Percentiles rank a stretch among this genome's conserved stretches.
These are phyloP conservation scores for Scleroderma bovista DNA, from an alignment of 768 basidiomycete species.

Conservation along the genomic window DNA sequence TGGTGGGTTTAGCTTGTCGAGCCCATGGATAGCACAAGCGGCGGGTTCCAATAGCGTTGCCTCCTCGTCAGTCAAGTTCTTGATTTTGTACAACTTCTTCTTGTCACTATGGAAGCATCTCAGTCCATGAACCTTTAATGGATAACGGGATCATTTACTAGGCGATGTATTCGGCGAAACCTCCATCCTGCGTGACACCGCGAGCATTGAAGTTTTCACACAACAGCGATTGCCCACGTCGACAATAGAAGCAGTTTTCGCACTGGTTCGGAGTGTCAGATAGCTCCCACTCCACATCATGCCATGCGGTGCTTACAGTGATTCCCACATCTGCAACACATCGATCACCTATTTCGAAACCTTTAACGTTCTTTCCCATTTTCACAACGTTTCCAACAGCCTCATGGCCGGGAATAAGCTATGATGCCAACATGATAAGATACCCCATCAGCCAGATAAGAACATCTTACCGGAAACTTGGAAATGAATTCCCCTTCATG, in stretches of 20 bases:
- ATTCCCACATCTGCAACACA: constrained; percentile 78
- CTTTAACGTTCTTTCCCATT: constrained; percentile 75
- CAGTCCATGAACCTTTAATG: too few species aligned
- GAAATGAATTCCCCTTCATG: constrained; percentile 63
- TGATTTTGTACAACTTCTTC: constrained; percentile 80
- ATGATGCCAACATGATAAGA: constrained; percentile 1
- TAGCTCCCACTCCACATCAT: neutral
- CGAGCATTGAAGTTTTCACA: constrained; percentile 83
- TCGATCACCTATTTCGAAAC: constrained; percentile 72
- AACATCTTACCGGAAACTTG: constrained; percentile 44
- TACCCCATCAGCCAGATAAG: constrained; percentile 14
- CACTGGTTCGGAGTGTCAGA: too few species aligned
- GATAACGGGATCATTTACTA: constrained; percentile 52
- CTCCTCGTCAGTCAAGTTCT: constrained; percentile 84
- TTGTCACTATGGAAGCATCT: constrained; percentile 35
- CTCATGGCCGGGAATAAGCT: constrained; percentile 74
- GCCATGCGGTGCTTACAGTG: constrained; percentile 42
- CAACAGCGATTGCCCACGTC: constrained; percentile 72
- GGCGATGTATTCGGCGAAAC: constrained; percentile 85
- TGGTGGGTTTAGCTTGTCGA: constrained; percentile 79
- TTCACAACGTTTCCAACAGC: constrained; percentile 68
- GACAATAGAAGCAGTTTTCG: constrained; percentile 82
- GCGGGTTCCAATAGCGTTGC: constrained; percentile 87
- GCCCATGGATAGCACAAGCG: constrained; percentile 86
- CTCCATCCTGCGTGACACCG: constrained; percentile 78